Evolutionary conservation across 2,329 filamentous ascomycete species (phyloP), one percentile per base, ranked within the genome.

Genomic region (Juglanconis juglandina): DNA sequence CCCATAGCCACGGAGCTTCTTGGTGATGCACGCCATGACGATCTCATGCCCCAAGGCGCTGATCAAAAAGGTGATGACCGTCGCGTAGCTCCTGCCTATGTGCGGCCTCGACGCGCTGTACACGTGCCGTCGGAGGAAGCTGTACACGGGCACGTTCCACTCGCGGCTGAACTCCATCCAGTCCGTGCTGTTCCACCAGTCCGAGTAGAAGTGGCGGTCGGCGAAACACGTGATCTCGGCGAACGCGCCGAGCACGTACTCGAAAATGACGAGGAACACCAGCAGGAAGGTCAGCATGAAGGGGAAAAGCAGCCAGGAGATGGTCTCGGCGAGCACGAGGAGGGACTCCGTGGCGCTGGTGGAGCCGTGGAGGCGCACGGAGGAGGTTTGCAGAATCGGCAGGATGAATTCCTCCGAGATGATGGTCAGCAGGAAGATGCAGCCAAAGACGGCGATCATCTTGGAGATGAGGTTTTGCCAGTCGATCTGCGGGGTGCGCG

Each of bases 121-220:
- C 65, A 99, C 94, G 75, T 99, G 95, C 32, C 95, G 85, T 7
- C 93, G 88, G 68, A 98, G 89, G 78, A 97, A 99, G 71, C 93
- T 90, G 77, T 98, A 95, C 6, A 97, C 94, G 49, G 94, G 94
- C n/a, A 96, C 86, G 72, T 98, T 98, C 94, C 95, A 98, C 78
- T 97, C 91, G 66, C 92, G 87, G 10, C 88, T 93, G 76, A 98
- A 99, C 75, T 97, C 93, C 72, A 98, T 89, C 92, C 92, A 95
- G 79, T 94, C 90, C 66, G 88, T 90, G 67, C 83, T 87, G 75
- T 89, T 89, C 87, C 87, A 88, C 85, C 86, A 88, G 77, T 89
- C 86, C 54, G 81, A 81, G 78, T 97, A 99, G 78, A 98, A 98
- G 74, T 95, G 91, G 46, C 94, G 87, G 74, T 98, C 95, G 56